Conservation (phyloP, 192 early-diverging fungal species). For the Backusella psychrophila region DNA sequence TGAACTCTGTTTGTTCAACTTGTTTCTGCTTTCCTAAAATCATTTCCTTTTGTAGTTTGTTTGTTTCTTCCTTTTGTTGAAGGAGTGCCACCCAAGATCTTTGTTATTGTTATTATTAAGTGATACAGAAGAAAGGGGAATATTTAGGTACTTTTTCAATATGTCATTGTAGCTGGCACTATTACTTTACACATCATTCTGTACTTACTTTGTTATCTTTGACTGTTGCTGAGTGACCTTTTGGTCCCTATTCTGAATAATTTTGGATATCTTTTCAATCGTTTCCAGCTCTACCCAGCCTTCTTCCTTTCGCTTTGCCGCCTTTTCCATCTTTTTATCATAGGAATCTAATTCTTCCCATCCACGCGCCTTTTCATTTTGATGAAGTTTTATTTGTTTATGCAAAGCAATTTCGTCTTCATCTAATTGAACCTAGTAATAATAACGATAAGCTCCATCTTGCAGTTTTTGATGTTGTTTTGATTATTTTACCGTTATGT, state of each 20-base stretch:
- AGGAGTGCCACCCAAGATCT: neutral
- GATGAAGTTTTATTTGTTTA: neutral
- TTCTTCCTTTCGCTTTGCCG: neutral
- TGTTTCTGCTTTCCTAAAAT: neutral
- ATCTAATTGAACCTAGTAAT: constrained; percentile 1
- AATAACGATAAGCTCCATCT: neutral
- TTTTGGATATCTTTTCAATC: neutral
- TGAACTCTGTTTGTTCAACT: neutral
- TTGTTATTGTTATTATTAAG: neutral
- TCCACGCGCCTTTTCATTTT: constrained; percentile 11
- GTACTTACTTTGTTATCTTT: neutral
- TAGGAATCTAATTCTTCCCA: neutral
- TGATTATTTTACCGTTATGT: neutral
- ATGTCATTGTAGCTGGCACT: neutral
- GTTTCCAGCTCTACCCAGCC: neutral
- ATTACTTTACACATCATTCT: neutral
- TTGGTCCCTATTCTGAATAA: constrained; percentile 4
- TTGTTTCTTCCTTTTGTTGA: neutral
- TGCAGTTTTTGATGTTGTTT: neutral
- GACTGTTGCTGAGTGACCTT: neutral
- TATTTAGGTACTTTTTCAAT: too few relatives aligned
- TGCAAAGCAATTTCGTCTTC: neutral
- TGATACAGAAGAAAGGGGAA: too few relatives aligned
- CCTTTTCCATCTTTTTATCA: constrained; percentile 5
- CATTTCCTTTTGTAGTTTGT: neutral